A percentile compares a stretch with the other conserved stretches of the same genome.
phyloP scores from a whole-genome alignment of 306 rosid species.

The Psophocarpus tetragonolobus region DNA sequence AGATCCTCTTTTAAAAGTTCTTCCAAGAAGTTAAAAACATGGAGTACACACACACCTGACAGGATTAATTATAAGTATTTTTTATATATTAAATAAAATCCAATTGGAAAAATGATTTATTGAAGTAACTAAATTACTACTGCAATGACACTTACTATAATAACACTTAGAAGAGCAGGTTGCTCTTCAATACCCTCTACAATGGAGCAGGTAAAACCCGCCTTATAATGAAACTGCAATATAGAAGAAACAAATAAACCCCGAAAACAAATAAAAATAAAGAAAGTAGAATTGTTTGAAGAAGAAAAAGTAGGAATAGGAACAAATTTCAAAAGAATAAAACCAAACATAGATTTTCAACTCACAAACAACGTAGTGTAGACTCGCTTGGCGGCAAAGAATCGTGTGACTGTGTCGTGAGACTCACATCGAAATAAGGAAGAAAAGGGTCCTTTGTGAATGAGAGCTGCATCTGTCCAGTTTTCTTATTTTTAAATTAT shows the following conservation, averaged over 20 bases:
- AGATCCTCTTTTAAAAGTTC: no score
- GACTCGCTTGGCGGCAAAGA: no score
- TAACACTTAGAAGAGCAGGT: constrained; percentile 65
- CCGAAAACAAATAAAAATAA: background rate
- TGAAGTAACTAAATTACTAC: constrained; percentile 3
- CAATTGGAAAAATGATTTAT: constrained; percentile 7
- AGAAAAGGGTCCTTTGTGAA: no score
- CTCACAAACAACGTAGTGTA: background rate
- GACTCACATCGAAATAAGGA: no score
- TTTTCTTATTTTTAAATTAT: no score
- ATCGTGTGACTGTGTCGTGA: no score
- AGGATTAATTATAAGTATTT: background rate
- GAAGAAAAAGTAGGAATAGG: constrained; percentile 15
- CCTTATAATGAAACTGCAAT: constrained; percentile 39
- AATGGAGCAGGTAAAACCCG: constrained; percentile 29
- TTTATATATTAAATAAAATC: background rate
- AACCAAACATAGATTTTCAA: constrained; percentile 35
- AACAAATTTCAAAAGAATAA: background rate
- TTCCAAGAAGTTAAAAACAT: no score
- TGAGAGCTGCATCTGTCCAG: no score
- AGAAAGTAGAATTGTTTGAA: constrained; percentile 22
- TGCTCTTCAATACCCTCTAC: constrained; percentile 90
- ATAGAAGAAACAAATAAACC: constrained; percentile 18
- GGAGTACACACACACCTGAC: background rate
- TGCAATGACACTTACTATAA: constrained; percentile 55